Conservation (phyloP, 2,329 filamentous ascomycete genomes). For the Trichoderma brevicompactum region DNA sequence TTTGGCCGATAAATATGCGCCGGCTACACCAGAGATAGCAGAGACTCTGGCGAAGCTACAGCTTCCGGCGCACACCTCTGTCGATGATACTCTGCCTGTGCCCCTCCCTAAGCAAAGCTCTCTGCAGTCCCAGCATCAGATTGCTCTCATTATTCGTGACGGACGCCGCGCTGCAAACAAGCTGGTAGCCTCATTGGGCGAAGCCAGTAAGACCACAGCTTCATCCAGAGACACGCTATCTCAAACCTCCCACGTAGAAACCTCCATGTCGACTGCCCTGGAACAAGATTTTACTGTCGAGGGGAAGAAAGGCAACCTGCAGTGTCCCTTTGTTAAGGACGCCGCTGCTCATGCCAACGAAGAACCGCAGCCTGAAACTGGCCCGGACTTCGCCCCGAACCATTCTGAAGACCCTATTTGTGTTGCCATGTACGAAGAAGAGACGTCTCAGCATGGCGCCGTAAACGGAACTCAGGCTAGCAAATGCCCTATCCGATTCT, state of each 20-base stretch:
- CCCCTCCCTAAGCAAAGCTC: slow-evolving; percentile 57
- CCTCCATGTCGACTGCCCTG: slow-evolving; percentile 67
- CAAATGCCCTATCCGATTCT: slow-evolving; percentile 89
- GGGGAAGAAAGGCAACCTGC: slow-evolving; percentile 77
- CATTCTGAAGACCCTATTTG: slow-evolving; percentile 64
- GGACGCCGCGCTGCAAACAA: slow-evolving; percentile 62
- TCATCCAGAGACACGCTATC: slow-evolving; percentile 56
- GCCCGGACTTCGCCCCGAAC: slow-evolving; percentile 51
- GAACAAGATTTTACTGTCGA: slow-evolving; percentile 91
- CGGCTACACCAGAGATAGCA: slow-evolving; percentile 66
- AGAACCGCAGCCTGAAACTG: slow-evolving; percentile 36
- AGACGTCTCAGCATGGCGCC: slow-evolving; percentile 55
- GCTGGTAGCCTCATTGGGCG: slow-evolving; percentile 51
- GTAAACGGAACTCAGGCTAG: slow-evolving; percentile 56
- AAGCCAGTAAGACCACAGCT: slow-evolving; percentile 56
- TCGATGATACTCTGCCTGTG: slow-evolving; percentile 56
- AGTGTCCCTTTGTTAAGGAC: slow-evolving; percentile 74
- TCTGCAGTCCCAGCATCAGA: slow-evolving; percentile 53
- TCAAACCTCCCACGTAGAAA: slow-evolving; percentile 51
- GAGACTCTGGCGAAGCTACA: slow-evolving; percentile 70
- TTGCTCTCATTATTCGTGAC: slow-evolving; percentile 67
- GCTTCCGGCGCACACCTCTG: slow-evolving; percentile 58
- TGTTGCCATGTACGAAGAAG: slow-evolving; percentile 66
- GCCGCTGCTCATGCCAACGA: slow-evolving; percentile 35
- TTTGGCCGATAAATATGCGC: slow-evolving; percentile 70